These are phyloP conservation scores for Otatea glauca DNA, from an alignment of 176 grass and related monocot species.

Conservation along the genomic window DNA sequence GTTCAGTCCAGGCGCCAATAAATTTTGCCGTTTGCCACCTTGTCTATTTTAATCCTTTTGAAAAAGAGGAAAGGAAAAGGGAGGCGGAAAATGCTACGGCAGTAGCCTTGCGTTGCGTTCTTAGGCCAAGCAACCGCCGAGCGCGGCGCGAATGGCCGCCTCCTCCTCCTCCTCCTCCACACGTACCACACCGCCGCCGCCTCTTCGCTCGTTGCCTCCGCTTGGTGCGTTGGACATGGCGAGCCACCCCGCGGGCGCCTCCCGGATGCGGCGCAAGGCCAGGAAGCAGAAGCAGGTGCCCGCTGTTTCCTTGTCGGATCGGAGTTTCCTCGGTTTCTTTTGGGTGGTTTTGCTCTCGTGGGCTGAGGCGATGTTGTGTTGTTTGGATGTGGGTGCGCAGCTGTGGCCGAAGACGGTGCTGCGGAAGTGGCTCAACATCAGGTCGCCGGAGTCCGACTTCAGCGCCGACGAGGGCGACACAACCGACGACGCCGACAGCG, in stretches of 20 bases:
- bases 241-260: background rate
- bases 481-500: conserved; percentile 79
- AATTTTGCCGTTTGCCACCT: background rate
- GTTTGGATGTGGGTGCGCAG: conserved; percentile 51
- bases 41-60: background rate
- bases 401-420: conserved; percentile 88
- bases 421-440: conserved; percentile 96
- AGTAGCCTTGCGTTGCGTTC: background rate
- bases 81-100: background rate
- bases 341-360: background rate
- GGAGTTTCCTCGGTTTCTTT: background rate
- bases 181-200: conserved; percentile 20
- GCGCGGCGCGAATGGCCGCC: conserved; percentile 12
- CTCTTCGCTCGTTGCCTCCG: conserved; percentile 39
- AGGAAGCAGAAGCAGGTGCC: conserved; percentile 69
- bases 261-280: conserved; percentile 40
- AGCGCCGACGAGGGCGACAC: conserved; percentile 90
- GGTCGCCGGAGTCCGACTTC: conserved; percentile 75
- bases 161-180: conserved; percentile 15
- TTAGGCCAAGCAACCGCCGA: background rate
- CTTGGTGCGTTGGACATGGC: conserved; percentile 12
- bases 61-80: background rate
- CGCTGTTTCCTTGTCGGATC: background rate
- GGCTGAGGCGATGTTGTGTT: conserved; percentile 16
- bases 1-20: background rate